phyloP scores from a whole-genome alignment of 257 asterid species.

The Solanum pinnatisectum region DNA sequence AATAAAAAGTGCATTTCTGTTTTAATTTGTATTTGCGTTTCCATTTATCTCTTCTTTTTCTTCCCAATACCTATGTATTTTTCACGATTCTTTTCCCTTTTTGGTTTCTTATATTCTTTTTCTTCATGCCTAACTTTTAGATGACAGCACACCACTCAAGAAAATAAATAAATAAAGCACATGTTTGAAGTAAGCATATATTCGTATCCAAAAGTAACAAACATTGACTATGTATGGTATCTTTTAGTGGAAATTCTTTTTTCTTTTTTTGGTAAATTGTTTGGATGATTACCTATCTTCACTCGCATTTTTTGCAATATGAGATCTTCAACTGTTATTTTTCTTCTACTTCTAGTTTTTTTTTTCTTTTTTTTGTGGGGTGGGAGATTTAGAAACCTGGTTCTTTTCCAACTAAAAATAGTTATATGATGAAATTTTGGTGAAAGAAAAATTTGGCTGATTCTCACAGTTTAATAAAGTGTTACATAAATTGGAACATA shows the following conservation, averaged over 20 bases:
- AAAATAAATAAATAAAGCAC: background rate
- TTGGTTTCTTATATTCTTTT: background rate
- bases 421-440: background rate
- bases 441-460: background rate
- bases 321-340: background rate
- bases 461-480: background rate
- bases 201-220: background rate
- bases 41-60: background rate
- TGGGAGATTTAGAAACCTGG: background rate
- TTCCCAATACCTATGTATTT: background rate
- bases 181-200: conserved; percentile 1
- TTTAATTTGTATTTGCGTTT: background rate
- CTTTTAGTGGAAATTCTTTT: background rate
- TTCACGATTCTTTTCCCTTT: background rate
- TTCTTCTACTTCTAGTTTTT: background rate
- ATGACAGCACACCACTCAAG: conserved; percentile 3
- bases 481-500: background rate
- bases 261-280: background rate
- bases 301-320: background rate
- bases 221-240: background rate
- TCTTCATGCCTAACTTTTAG: background rate
- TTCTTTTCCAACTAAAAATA: background rate
- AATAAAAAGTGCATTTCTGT: conserved; percentile 22
- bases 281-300: background rate
- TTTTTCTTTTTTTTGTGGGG: background rate